Evolutionary conservation across 768 basidiomycete genomes (phyloP).

Genomic region (Pilatotrama ljubarskyi): DNA sequence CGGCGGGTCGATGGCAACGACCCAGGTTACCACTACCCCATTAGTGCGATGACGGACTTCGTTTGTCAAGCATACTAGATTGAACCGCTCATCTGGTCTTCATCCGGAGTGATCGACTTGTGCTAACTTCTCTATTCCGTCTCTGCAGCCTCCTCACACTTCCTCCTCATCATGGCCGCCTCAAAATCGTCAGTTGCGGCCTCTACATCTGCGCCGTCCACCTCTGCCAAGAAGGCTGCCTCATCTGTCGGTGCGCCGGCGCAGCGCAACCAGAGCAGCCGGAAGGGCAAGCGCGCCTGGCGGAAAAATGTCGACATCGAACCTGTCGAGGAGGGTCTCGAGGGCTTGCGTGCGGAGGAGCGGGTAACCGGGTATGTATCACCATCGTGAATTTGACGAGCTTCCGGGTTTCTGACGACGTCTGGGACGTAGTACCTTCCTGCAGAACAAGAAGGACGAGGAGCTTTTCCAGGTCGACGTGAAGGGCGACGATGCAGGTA

Average conservation of each 20-base stretch:
- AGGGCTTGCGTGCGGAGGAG: slow-evolving; percentile 79
- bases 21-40: slow-evolving; percentile 40
- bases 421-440: slow-evolving; percentile 45
- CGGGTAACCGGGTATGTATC: slow-evolving; percentile 70
- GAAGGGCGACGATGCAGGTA: slow-evolving; percentile 75
- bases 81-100: neutral
- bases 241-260: slow-evolving; percentile 52
- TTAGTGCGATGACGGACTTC: slow-evolving; percentile 27
- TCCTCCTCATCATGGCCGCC: neutral
- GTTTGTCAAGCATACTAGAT: neutral
- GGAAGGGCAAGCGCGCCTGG: slow-evolving; percentile 94
- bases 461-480: slow-evolving; percentile 83
- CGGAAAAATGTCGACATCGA: slow-evolving; percentile 89
- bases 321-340: slow-evolving; percentile 74
- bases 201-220: neutral
- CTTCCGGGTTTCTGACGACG: neutral
- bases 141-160: neutral
- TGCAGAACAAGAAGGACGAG: slow-evolving; percentile 68
- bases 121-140: neutral
- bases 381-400: too few species aligned
- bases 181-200: neutral
- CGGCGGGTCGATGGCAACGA: slow-evolving; percentile 67
- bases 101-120: neutral
- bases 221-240: slow-evolving; percentile 8
- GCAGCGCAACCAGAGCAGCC: slow-evolving; percentile 66